Evolutionary conservation across 306 rosid species (phyloP), one percentile per base, ranked within the genome.

Genomic region (Prinsepia uniflora): DNA sequence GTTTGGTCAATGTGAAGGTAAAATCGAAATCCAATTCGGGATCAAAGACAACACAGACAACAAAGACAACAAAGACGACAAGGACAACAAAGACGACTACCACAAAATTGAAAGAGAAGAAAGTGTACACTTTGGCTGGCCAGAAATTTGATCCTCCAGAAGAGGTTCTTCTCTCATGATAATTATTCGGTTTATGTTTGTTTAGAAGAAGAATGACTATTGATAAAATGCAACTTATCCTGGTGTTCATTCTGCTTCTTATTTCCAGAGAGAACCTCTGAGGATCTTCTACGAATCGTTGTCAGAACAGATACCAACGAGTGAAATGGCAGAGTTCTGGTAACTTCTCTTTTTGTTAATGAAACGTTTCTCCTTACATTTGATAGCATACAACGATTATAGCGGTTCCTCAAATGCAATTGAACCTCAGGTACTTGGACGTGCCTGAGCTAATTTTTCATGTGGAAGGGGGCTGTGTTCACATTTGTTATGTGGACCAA

Each of bases 271-370:
- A 87, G 98, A 92, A 63, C 96, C 98, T 40, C 75, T 90, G 78
- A 78, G 98, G 86, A 80, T 90, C 75, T 92, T 92, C 85, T 89
- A 90, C 0, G 92, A 89, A 75, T 90, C 98, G 52, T 81, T 94
- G 76, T 94, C 96, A 24, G 72, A 90, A 77, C 98, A 94, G 82
- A 94, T 89, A 68, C 95, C 98, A 18, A 34, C 83, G 41, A 94
- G 98, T 80, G 91, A 90, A 82, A 94, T 94, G 97, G 92, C 98
- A 7, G 95, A 90, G 72, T 92, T 89, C 82, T 89, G 96, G 96
- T 87, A 68, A 78, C 83, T 67, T 43, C 34, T 68, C 56, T 67
- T 79, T 71, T 43, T 74, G 49, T 63, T 81, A 55, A 77, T 45
- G n/a, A 40, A 22, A 14, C 67, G 70, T 41, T 78, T 24, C 50